Conservation (phyloP, 441 rosid species). For the Pelargonium myrrhifolium region DNA sequence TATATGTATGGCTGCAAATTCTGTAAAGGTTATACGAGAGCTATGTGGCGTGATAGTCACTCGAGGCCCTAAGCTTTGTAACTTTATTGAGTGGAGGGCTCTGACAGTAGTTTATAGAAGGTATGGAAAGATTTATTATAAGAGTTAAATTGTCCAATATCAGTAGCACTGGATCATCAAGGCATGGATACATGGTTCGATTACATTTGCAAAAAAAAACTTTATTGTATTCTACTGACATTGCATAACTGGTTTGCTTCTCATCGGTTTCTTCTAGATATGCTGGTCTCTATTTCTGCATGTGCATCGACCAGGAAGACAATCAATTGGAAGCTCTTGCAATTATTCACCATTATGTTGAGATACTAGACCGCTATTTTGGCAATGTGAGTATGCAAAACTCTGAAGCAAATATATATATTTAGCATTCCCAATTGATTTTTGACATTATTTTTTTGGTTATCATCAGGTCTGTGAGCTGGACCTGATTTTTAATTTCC, state of each 20-base stretch:
- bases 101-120: conserved; percentile 33
- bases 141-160: background rate
- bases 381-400: conserved; percentile 25
- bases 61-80: conserved; percentile 38
- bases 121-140: conserved; percentile 1
- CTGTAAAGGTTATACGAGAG: conserved; percentile 30
- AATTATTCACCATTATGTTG: conserved; percentile 36
- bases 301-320: conserved; percentile 34
- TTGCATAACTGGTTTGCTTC: too few species aligned
- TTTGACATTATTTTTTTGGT: background rate
- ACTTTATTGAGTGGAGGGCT: conserved; percentile 39
- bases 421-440: background rate
- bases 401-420: background rate
- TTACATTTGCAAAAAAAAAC: background rate
- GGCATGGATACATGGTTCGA: too few species aligned
- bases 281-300: conserved; percentile 40
- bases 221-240: background rate
- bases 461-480: conserved; percentile 31
- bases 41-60: conserved; percentile 29
- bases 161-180: background rate
- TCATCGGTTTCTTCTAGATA: too few species aligned
- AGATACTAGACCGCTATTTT: conserved; percentile 34
- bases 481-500: conserved; percentile 40
- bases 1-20: background rate
- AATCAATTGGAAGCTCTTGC: conserved; percentile 35